Evolutionary conservation across 169 alveolate species (phyloP).

Genomic region (Cryptosporidium tyzzeri): DNA sequence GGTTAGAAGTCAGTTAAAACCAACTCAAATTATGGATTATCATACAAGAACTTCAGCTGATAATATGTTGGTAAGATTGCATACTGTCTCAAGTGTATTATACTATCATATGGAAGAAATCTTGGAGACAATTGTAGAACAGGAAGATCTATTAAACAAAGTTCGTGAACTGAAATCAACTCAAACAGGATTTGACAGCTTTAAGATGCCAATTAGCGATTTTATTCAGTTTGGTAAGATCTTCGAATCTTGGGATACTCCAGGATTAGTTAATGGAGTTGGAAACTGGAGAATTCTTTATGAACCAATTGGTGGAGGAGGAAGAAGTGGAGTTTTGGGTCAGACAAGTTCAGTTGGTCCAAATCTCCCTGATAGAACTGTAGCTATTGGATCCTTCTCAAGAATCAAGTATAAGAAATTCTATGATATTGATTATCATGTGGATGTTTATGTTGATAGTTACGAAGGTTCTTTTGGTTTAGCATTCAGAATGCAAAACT

Average conservation of each 20-base stretch:
- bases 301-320: conserved; percentile 75
- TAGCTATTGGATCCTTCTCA: conserved; percentile 81
- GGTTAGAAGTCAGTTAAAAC: conserved; percentile 64
- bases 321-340: conserved; percentile 75
- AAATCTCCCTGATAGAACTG: conserved; percentile 18
- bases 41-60: conserved; percentile 69
- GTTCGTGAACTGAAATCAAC: conserved; percentile 66
- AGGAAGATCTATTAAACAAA: conserved; percentile 45
- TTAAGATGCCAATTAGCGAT: conserved; percentile 74
- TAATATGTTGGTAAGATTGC: conserved; percentile 48
- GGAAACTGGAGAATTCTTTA: conserved; percentile 75
- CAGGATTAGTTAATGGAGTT: conserved; percentile 68
- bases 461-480: conserved; percentile 84
- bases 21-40: conserved; percentile 73
- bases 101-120: conserved; percentile 69
- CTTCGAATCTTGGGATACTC: conserved; percentile 74
- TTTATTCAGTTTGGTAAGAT: conserved; percentile 61
- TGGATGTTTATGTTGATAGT: conserved; percentile 81
- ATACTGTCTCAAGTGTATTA: conserved; percentile 47
- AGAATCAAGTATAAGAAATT: conserved; percentile 81
- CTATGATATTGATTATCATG: conserved; percentile 80
- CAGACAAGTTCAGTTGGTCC: conserved; percentile 75
- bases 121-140: conserved; percentile 65
- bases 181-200: conserved; percentile 70
- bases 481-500: conserved; percentile 83